Base-by-base conservation (phyloP, 495 filamentous ascomycete genomes). In the Aspergillus baeticus region DNA sequence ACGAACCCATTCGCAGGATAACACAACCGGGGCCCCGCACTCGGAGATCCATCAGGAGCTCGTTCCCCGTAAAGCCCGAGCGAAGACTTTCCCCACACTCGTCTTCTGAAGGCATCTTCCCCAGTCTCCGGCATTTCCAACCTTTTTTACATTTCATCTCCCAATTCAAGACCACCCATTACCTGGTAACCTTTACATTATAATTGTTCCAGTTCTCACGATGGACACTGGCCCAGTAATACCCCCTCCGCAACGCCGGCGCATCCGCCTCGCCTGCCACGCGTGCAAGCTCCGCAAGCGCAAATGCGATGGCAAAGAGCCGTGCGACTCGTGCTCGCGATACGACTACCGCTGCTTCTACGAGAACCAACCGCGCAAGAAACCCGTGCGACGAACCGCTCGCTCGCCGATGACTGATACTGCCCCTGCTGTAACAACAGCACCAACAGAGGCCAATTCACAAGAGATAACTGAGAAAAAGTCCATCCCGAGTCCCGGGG, bases 271-370 rank as follows among this genome's bases (percentile, higher is more conserved):
- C 15, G 77, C 78, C 10, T 82, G 79, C 58, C 56, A 68, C 3
- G 72, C 79, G 15, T 81, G 79, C 49, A 66, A 73, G 6, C 64
- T 74, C 34, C 69, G 77, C 11, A 81, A 81, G 48, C 57, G 77
- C 5, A 80, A 79, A 66, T 80, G 77, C 55, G 66, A 80, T 57
- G 75, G 74, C 22, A 31, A 55, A 7, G 61, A 68, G 0, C 78
- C 77, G 3, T 81, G 78, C 48, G 53, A 36, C 3, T 76, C 73
- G 7, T 82, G 79, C 57, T 42, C 57, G 3, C 65, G 70, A 42
- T 80, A 73, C 58, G 74, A 73, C 21, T 81, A 80, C 49, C 51
- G 70, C 22, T 82, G 79, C 60, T 56, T 69, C 42, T 80, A 76
- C 57, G 45, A 47, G 22, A 15, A 23, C 33, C 42, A 41, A 3